Conservation (phyloP, 345 rosid genomes). For the Orychophragmus violaceus region DNA sequence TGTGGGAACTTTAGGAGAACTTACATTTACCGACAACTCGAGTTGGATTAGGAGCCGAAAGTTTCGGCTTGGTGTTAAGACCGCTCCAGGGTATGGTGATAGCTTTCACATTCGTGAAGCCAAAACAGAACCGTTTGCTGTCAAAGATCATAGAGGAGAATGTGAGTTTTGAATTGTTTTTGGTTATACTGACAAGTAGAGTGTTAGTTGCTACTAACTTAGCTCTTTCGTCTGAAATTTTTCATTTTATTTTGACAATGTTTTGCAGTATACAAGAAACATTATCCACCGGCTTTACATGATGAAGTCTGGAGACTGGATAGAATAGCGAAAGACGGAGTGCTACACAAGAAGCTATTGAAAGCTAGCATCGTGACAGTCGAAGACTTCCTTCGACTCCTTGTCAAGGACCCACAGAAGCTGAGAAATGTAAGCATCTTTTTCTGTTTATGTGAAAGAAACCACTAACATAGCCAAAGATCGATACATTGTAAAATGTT, state of each 20-base stretch:
- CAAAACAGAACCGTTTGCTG: slow-evolving; percentile 84
- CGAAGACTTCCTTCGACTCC: slow-evolving; percentile 81
- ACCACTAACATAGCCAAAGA: not conserved
- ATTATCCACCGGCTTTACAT: slow-evolving; percentile 82
- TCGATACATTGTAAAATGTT: not conserved
- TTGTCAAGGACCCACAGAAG: slow-evolving; percentile 63
- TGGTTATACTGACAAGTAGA: slow-evolving; percentile 3
- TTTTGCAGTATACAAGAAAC: slow-evolving; percentile 85
- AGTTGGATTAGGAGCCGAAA: slow-evolving; percentile 98
- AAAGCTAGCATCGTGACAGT: slow-evolving; percentile 56
- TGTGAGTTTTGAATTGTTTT: slow-evolving; percentile 43
- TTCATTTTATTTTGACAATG: not conserved
- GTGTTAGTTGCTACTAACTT: not conserved
- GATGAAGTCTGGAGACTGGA: slow-evolving; percentile 98
- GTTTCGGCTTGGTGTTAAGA: slow-evolving; percentile 84
- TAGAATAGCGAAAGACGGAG: slow-evolving; percentile 94
- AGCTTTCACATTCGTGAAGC: slow-evolving; percentile 67
- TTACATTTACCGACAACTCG: slow-evolving; percentile 85
- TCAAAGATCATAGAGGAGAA: slow-evolving; percentile 97
- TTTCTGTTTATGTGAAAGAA: not conserved
- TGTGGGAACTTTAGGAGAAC: slow-evolving; percentile 78
- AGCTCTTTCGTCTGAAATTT: not conserved
- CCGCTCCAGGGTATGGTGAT: slow-evolving; percentile 47
- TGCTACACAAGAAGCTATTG: slow-evolving; percentile 75
- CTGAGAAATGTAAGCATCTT: slow-evolving; percentile 57